Evolutionary conservation across 805 yeast genomes (phyloP).

Genomic region (Lachancea meyersii): DNA sequence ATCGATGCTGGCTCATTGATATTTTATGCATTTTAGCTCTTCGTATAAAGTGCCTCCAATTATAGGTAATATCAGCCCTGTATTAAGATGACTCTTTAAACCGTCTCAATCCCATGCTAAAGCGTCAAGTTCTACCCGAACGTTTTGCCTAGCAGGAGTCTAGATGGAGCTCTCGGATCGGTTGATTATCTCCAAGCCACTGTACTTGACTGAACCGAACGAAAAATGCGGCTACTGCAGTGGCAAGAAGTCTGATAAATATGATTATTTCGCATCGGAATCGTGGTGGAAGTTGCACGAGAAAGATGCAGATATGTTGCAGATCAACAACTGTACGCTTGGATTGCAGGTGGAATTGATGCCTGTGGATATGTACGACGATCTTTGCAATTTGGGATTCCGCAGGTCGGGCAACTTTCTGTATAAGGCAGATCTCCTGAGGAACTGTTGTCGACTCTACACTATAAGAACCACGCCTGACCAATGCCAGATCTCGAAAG

Average conservation of each 20-base stretch:
- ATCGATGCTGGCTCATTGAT: too few relatives aligned
- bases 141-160: not conserved
- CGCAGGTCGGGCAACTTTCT: slow-evolving; percentile 71
- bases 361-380: slow-evolving; percentile 52
- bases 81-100: too few relatives aligned
- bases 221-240: slow-evolving; percentile 70
- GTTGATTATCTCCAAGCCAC: slow-evolving; percentile 40
- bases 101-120: too few relatives aligned
- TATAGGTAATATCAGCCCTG: too few relatives aligned
- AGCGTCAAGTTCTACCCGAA: too few relatives aligned
- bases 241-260: slow-evolving; percentile 39
- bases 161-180: slow-evolving; percentile 19
- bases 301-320: slow-evolving; percentile 8
- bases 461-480: slow-evolving; percentile 61
- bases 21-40: too few relatives aligned
- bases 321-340: slow-evolving; percentile 26
- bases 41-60: too few relatives aligned
- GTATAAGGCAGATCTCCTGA: slow-evolving; percentile 58
- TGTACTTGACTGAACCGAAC: slow-evolving; percentile 36
- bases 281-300: slow-evolving; percentile 29
- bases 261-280: slow-evolving; percentile 35
- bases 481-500: slow-evolving; percentile 49
- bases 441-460: slow-evolving; percentile 74
- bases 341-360: slow-evolving; percentile 42
- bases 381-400: slow-evolving; percentile 63